Percentiles rank a stretch among this genome's conserved stretches.
Conservation (phyloP, 2,329 filamentous ascomycete genomes). For the Zelopaecilomyces penicillatus region DNA sequence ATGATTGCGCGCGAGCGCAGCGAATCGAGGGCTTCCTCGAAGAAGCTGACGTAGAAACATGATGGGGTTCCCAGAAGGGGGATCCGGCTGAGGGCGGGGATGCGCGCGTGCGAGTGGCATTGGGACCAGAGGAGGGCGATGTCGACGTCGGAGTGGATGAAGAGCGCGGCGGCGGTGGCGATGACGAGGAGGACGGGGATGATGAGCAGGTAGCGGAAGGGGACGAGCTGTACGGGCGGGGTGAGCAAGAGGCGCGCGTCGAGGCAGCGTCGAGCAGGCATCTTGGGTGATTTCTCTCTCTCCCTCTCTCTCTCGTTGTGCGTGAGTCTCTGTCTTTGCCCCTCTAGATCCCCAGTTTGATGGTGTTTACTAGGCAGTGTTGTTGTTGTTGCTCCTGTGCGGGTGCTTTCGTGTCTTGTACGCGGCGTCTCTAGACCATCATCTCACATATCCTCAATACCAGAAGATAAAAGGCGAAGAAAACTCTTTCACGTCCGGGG, state of each 20-base stretch:
- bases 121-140: slow-evolving; percentile 44
- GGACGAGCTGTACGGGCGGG: slow-evolving; percentile 43
- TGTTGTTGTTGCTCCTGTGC: no score
- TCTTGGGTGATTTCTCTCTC: neutral
- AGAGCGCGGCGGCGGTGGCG: slow-evolving; percentile 32
- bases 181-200: slow-evolving; percentile 38
- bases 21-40: slow-evolving; percentile 34
- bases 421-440: neutral
- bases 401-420: no score
- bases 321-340: neutral
- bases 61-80: slow-evolving; percentile 36
- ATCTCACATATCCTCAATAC: neutral
- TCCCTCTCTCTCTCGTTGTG: neutral
- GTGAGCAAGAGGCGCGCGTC: slow-evolving; percentile 1
- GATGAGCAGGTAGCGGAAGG: slow-evolving; percentile 44
- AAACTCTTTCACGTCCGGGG: no score
- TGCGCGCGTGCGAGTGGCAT: slow-evolving; percentile 39
- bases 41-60: slow-evolving; percentile 45
- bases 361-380: no score
- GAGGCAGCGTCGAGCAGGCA: neutral
- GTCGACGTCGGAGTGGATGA: slow-evolving; percentile 41
- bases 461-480: no score
- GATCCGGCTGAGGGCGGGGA: slow-evolving; percentile 35
- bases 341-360: neutral
- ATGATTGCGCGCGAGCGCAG: slow-evolving; percentile 33